A percentile compares a stretch with the other conserved stretches of the same genome.
These are phyloP conservation scores for Hawksworthiomyces lignivorus DNA, from an alignment of 2,329 filamentous ascomycete genomes.

Conservation along the genomic window DNA sequence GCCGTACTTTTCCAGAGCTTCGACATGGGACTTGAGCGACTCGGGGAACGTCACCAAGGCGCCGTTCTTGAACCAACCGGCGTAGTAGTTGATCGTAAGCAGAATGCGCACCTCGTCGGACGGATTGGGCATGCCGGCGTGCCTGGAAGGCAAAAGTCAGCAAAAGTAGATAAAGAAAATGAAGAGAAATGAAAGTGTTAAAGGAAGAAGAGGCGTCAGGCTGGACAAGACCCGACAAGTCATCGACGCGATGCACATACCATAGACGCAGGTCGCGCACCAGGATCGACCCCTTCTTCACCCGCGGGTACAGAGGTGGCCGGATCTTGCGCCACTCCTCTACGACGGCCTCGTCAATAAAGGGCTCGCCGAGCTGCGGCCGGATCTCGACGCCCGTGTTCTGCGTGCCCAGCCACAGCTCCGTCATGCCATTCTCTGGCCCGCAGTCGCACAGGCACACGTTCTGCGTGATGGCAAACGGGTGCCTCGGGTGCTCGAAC, in stretches of 20 bases:
- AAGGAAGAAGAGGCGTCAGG: too few species aligned
- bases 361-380: conserved; percentile 43
- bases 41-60: conserved; percentile 6
- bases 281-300: conserved; percentile 44
- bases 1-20: conserved; percentile 6
- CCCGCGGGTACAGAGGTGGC: conserved; percentile 24
- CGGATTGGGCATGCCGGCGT: conserved; percentile 13
- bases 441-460: conserved; percentile 43
- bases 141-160: not conserved
- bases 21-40: conserved; percentile 8
- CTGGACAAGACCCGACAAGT: too few species aligned
- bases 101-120: conserved; percentile 9
- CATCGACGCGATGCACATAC: too few species aligned
- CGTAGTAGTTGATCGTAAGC: conserved; percentile 11
- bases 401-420: conserved; percentile 54
- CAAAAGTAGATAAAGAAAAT: not conserved
- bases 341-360: conserved; percentile 32
- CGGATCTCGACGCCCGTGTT: conserved; percentile 37
- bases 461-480: conserved; percentile 49
- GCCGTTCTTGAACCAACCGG: conserved; percentile 13
- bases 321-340: conserved; percentile 37
- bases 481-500: conserved; percentile 45
- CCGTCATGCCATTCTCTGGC: conserved; percentile 47
- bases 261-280: conserved; percentile 55
- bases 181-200: too few species aligned